phyloP scores from a whole-genome alignment of 2,329 filamentous ascomycete genomes.

The Neonectria coccinea region DNA sequence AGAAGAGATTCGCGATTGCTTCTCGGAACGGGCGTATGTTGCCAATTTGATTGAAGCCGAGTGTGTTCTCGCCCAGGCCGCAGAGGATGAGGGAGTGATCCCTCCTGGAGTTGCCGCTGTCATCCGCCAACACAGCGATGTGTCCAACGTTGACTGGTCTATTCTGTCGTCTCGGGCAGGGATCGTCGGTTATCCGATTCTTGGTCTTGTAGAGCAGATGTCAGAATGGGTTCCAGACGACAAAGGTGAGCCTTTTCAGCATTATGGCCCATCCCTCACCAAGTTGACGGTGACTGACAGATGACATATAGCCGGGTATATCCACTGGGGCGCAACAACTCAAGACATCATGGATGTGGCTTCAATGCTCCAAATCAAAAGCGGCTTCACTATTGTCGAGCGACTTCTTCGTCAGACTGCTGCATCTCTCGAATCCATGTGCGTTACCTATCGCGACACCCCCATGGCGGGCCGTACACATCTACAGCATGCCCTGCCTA shows the following conservation, averaged over 20 bases:
- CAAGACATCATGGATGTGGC: constrained; percentile 71
- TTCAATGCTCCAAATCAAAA: constrained; percentile 64
- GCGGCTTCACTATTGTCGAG: constrained; percentile 61
- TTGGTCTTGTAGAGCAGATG: constrained; percentile 61
- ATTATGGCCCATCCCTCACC: not conserved
- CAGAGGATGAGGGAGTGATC: constrained; percentile 61
- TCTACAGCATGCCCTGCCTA: constrained; percentile 66
- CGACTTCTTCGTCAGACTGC: constrained; percentile 57
- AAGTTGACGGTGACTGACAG: constrained; percentile 39
- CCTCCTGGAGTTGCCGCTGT: constrained; percentile 52
- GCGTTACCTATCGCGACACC: constrained; percentile 61
- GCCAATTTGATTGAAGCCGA: constrained; percentile 62
- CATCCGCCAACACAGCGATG: constrained; percentile 52
- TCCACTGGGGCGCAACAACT: constrained; percentile 70
- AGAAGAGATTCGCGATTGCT: constrained; percentile 63
- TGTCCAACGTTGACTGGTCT: constrained; percentile 43
- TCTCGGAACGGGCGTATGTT: constrained; percentile 63
- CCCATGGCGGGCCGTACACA: constrained; percentile 69
- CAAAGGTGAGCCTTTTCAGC: constrained; percentile 4
- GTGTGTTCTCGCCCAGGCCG: constrained; percentile 63
- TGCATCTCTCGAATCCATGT: constrained; percentile 57
- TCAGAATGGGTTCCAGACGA: constrained; percentile 32
- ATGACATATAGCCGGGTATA: constrained; percentile 50
- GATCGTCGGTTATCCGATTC: constrained; percentile 66
- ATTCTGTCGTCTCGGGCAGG: constrained; percentile 58